Conservation (phyloP, 2,329 filamentous ascomycete species). For the Neonectria coccinea region DNA sequence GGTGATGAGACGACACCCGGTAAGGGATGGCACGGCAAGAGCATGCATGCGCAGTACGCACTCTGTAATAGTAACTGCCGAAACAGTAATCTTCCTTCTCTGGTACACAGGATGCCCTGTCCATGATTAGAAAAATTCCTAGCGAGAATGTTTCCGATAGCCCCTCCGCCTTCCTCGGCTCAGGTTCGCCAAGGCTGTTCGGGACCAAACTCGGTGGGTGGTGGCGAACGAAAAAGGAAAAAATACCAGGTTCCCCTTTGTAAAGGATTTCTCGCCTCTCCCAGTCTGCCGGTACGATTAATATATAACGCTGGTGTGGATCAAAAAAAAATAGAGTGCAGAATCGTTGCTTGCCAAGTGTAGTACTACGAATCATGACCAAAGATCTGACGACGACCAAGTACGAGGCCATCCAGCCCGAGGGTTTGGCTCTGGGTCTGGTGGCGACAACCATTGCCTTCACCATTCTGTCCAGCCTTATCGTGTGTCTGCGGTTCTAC, state of each 20-base stretch:
- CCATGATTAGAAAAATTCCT: neutral
- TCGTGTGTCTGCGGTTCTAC: conserved; percentile 25
- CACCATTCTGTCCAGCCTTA: conserved; percentile 25
- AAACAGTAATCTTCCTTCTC: neutral
- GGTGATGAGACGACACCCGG: conserved; percentile 1
- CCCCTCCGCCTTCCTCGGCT: neutral
- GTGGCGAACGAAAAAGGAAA: neutral
- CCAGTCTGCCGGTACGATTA: neutral
- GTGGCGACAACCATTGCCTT: conserved; percentile 29
- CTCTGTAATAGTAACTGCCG: neutral
- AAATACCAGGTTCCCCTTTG: neutral
- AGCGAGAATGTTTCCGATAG: neutral
- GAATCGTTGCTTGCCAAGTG: neutral
- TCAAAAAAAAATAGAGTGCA: neutral
- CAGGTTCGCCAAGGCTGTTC: neutral
- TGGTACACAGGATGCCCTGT: neutral
- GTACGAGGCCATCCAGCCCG: conserved; percentile 33
- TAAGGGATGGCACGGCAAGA: neutral
- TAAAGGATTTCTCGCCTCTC: neutral
- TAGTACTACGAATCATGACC: conserved; percentile 23
- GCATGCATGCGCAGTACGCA: neutral
- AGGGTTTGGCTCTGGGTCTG: conserved; percentile 30
- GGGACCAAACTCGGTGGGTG: neutral
- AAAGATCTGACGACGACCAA: conserved; percentile 32
- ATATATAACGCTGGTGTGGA: conserved; percentile 1